A percentile compares a stretch with the other conserved stretches of the same genome.
phyloP scores from a whole-genome alignment of 1,139 yeast genomes.

The Yarrowia galli region DNA sequence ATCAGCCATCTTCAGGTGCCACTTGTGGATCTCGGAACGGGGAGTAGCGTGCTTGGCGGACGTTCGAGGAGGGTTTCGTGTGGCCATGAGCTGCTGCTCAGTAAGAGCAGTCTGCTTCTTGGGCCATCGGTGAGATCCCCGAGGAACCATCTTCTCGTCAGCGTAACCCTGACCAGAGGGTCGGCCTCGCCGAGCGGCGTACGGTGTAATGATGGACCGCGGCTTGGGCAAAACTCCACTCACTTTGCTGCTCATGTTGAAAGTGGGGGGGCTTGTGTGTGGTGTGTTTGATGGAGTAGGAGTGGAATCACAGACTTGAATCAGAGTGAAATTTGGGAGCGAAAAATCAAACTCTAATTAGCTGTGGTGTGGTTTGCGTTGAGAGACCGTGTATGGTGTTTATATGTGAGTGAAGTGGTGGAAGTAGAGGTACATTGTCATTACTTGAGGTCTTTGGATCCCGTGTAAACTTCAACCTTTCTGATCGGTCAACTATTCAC shows the following conservation, averaged over 20 bases:
- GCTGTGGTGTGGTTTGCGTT: not conserved
- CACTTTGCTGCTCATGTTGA: conserved; percentile 27
- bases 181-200: conserved; percentile 4
- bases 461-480: not conserved
- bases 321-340: conserved; percentile 19
- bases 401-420: no score
- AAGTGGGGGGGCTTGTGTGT: not conserved
- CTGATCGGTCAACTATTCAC: not conserved
- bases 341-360: not conserved
- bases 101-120: not conserved
- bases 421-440: no score
- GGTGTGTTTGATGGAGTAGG: not conserved
- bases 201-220: conserved; percentile 26
- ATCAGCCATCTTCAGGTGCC: conserved; percentile 36
- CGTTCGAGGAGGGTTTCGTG: conserved; percentile 18
- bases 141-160: conserved; percentile 28
- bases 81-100: conserved; percentile 5
- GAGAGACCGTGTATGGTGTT: not conserved
- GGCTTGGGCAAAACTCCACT: conserved; percentile 36
- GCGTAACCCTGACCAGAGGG: conserved; percentile 27
- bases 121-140: conserved; percentile 25
- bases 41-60: conserved; percentile 19
- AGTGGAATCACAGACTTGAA: conserved; percentile 1
- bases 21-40: conserved; percentile 26
- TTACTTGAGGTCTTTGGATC: no score